These are phyloP conservation scores for Chlorella sorokiniana DNA, from an alignment of 139 green algal species.

Conservation along the genomic window DNA sequence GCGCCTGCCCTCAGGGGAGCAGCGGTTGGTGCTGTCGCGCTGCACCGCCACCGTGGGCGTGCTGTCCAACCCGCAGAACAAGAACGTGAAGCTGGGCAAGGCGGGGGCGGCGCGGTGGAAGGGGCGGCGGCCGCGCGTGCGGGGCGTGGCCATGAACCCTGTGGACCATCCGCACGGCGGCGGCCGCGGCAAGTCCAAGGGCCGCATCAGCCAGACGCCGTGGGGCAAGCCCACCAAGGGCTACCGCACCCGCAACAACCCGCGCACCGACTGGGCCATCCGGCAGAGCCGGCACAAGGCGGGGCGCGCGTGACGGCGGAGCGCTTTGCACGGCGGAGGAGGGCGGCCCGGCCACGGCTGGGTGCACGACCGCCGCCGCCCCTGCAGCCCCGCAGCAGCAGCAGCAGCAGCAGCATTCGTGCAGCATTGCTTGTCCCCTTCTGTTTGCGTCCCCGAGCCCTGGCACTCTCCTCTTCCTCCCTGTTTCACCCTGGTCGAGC, in stretches of 20 bases:
- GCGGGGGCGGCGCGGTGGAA: slow-evolving; percentile 72
- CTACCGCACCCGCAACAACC: slow-evolving; percentile 78
- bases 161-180: slow-evolving; percentile 94
- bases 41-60: slow-evolving; percentile 90
- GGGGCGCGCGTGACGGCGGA: background rate
- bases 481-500: too few species aligned
- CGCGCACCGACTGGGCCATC: slow-evolving; percentile 73
- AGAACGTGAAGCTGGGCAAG: slow-evolving; percentile 84
- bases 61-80: slow-evolving; percentile 83
- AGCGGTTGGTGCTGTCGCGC: slow-evolving; percentile 67
- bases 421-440: too few species aligned
- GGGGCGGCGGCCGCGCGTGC: slow-evolving; percentile 63
- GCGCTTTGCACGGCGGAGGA: background rate
- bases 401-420: too few species aligned
- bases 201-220: slow-evolving; percentile 79
- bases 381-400: too few species aligned
- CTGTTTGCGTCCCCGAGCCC: too few species aligned
- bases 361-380: too few species aligned
- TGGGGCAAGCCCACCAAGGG: slow-evolving; percentile 92
- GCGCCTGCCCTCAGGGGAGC: slow-evolving; percentile 85
- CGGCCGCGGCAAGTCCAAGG: slow-evolving; percentile 79
- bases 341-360: too few species aligned
- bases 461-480: too few species aligned
- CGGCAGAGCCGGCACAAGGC: slow-evolving; percentile 64
- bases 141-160: slow-evolving; percentile 95